Evolutionary conservation across 192 early-diverging fungal species (phyloP), one percentile per base, ranked within the genome.

Genomic region (Backusella australiensis): DNA sequence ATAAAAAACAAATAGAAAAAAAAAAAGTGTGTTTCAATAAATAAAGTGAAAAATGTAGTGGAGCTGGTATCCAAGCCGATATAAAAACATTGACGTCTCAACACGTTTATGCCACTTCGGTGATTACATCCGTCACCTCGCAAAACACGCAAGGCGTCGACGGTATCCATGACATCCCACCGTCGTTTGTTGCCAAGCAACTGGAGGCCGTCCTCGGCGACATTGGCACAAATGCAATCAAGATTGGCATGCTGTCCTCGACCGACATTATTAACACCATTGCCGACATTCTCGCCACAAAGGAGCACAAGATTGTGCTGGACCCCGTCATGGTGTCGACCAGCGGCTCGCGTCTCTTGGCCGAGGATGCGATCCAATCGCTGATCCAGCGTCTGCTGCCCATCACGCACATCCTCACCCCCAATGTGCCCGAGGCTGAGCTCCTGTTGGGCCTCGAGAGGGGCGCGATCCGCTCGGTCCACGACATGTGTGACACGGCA

Each of bases 311-410:
- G 23, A 59, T 94, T 53, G 92, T 95, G 0, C 84, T 96, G 0
- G 95, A 96, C 73, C 95, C 95, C 2, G 95, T 96, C 23, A 96
- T 96, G 95, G 87, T 96, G 19, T 86, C 93, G 0, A 94, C 95
- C 0, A 89, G 87, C 2, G 93, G 93, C 26, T 81, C 85, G 29
- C 82, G 82, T 2, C 81, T 96, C 36, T 85, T 96, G 4, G 80
- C 83, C 21, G 72, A 75, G 9, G 86, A 90, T 21, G 93, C 94
- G 0, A 85, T 94, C 9, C 75, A 86, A 4, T 78, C 86, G 4
- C 73, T 94, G 53, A 79, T 85, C 35, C 29, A 63, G 5, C 76
- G 84, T 12, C 78, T 96, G n/a, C 69, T 96, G 9, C 95, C 94
- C 1, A 75, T 94, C 15, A 90, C 93, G 21, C 82, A 78, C 49